Base-by-base conservation (phyloP, 2,329 filamentous ascomycete species). In the Clathrospora elynae region DNA sequence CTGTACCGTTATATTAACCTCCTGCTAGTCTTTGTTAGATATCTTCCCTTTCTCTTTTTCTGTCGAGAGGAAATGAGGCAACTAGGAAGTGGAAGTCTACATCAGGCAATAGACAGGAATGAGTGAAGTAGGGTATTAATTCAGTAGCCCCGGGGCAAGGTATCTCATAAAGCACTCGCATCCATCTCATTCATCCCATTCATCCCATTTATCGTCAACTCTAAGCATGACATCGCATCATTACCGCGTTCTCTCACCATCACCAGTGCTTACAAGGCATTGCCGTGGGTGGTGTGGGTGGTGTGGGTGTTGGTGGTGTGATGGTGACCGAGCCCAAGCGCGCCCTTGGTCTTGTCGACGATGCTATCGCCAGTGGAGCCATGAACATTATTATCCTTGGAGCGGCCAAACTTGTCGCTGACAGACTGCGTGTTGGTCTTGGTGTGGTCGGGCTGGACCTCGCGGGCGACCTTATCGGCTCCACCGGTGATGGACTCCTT, bases 401-500 rank as follows among this genome's bases (percentile, higher is more conserved):
- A 59, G 59, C 70, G 69, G 41, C 62, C 59, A 20, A 67, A 23
- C 64, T 72, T 71, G 62, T 74, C 72, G 51, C 58, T 42, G 31
- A 68, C 40, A 52, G 77, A 73, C 70, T 85, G 82, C 34, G 68
- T 56, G 51, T 67, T 69, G 37, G 77, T 78, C 75, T 85, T 85
- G 64, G 71, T 66, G 24, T 71, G 63, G 57, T 85, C 78, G 29
- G 55, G 54, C 40, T 59, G 51, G 8, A 35, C 41, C 24, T 53
- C 58, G 12, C 58, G 78, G 57, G 73, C 67, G 51, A 77, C 36
- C 60, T 80, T 81, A 72, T 84, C 82, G 42, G 64, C 68, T 43
- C 74, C 74, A 57, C 80, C 79, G 50, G 80, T 83, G 62, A 79
- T 35, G 41, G 68, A 65, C 68, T 85, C 81, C 67, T 78, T 78